These are phyloP conservation scores for Alloteropsis semialata DNA, from an alignment of 176 grass and related monocot species.

Conservation along the genomic window DNA sequence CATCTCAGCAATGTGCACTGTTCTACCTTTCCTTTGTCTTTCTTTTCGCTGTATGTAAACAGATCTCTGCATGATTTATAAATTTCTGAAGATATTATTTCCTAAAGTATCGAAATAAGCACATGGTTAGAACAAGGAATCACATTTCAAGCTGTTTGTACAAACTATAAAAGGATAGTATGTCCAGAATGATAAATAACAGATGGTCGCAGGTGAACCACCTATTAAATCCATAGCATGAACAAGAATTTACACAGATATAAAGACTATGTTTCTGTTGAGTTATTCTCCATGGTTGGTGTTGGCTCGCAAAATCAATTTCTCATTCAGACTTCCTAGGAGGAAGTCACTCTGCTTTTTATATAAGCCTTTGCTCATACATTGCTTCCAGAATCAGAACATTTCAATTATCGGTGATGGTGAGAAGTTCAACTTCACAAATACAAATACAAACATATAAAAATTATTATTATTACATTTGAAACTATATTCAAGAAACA, in stretches of 20 bases:
- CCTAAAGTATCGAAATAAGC: not conserved
- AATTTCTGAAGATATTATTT: not conserved
- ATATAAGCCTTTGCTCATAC: not conserved
- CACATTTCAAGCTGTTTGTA: not conserved
- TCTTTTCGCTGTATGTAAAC: slow-evolving; percentile 16
- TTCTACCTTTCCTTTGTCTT: not conserved
- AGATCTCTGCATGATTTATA: not conserved
- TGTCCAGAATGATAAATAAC: not conserved
- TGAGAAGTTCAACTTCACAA: slow-evolving; percentile 10
- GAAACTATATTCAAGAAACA: not conserved
- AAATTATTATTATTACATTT: not conserved
- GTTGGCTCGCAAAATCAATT: not conserved
- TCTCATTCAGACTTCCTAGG: not conserved
- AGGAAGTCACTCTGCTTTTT: not conserved
- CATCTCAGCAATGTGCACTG: not conserved
- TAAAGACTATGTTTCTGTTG: not conserved
- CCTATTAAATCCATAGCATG: not conserved
- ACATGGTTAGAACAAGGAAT: not conserved
- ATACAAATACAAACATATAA: not conserved
- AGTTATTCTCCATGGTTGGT: not conserved
- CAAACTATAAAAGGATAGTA: not conserved
- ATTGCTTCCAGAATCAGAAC: not conserved
- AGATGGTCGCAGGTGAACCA: not conserved
- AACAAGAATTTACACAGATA: not conserved
- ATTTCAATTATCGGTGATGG: not conserved